Conservation (phyloP, 805 yeast genomes). For the Yamadazyma sp. region DNA sequence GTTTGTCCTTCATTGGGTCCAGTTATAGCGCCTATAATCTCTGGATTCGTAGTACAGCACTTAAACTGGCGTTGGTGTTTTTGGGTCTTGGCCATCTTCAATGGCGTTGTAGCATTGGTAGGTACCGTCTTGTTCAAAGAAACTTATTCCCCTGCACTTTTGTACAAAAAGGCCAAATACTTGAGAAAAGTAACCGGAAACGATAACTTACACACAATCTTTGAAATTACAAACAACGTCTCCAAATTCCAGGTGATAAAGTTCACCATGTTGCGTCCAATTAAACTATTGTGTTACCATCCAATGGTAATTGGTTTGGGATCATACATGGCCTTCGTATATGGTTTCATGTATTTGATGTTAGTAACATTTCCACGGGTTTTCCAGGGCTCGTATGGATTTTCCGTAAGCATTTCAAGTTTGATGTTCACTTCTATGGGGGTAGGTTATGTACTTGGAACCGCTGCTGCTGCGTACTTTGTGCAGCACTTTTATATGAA, state of each 20-base stretch:
- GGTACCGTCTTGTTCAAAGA: constrained; percentile 33
- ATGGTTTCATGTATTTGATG: constrained; percentile 44
- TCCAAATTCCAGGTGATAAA: constrained; percentile 14
- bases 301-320: constrained; percentile 43
- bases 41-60: constrained; percentile 34
- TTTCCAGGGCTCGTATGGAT: constrained; percentile 31
- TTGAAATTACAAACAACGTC: constrained; percentile 31
- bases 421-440: constrained; percentile 43
- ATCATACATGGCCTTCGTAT: constrained; percentile 41
- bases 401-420: constrained; percentile 30
- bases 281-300: constrained; percentile 32
- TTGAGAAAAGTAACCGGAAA: constrained; percentile 37
- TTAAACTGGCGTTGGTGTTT: constrained; percentile 40
- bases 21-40: constrained; percentile 38
- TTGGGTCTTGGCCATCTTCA: constrained; percentile 34
- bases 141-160: constrained; percentile 37
- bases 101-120: constrained; percentile 31
- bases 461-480: constrained; percentile 28
- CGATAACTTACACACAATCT: constrained; percentile 36
- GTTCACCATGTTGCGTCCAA: constrained; percentile 32
- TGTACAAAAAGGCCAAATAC: constrained; percentile 25
- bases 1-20: constrained; percentile 40
- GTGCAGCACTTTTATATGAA: constrained; percentile 26
- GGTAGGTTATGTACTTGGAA: constrained; percentile 34
- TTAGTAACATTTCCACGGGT: constrained; percentile 39